These are phyloP conservation scores for Leccinum aurantiacum DNA, from an alignment of 768 basidiomycete genomes.

Conservation along the genomic window DNA sequence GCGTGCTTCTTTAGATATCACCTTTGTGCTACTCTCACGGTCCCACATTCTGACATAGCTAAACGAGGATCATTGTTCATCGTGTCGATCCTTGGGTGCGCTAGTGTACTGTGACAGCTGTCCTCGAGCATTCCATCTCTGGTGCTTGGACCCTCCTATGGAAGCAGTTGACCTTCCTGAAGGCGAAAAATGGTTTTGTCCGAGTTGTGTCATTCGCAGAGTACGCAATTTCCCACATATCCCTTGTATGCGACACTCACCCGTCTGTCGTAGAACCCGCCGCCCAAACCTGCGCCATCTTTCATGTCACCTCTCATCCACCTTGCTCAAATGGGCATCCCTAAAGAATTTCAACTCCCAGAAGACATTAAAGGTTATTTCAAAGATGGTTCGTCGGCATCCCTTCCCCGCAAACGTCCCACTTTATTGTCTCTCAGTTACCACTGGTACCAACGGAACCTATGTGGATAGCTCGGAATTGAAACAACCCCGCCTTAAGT, in stretches of 20 bases:
- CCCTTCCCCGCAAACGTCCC: constrained; percentile 13
- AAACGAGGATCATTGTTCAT: constrained; percentile 85
- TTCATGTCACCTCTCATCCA: constrained; percentile 72
- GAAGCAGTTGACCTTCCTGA: constrained; percentile 85
- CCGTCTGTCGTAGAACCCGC: constrained; percentile 51
- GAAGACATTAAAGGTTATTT: constrained; percentile 81
- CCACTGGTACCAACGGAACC: constrained; percentile 72
- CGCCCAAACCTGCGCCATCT: constrained; percentile 62
- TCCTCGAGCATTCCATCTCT: constrained; percentile 92
- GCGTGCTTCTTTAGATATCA: constrained; percentile 22
- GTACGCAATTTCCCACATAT: constrained; percentile 39
- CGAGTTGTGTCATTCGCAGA: constrained; percentile 64
- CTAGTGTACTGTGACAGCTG: constrained; percentile 98
- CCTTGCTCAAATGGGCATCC: constrained; percentile 64
- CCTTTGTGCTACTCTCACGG: constrained; percentile 17
- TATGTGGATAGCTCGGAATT: constrained; percentile 81
- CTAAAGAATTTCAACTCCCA: constrained; percentile 83
- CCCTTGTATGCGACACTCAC: constrained; percentile 14
- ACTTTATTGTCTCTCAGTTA: constrained; percentile 51
- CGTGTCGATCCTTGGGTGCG: constrained; percentile 78
- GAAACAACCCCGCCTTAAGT: constrained; percentile 83
- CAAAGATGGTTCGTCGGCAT: constrained; percentile 68
- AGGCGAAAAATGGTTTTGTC: constrained; percentile 78
- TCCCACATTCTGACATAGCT: constrained; percentile 31
- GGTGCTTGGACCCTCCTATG: constrained; percentile 96